Conservation (phyloP, 2,329 filamentous ascomycete genomes). For the Penicillium nordicum region DNA sequence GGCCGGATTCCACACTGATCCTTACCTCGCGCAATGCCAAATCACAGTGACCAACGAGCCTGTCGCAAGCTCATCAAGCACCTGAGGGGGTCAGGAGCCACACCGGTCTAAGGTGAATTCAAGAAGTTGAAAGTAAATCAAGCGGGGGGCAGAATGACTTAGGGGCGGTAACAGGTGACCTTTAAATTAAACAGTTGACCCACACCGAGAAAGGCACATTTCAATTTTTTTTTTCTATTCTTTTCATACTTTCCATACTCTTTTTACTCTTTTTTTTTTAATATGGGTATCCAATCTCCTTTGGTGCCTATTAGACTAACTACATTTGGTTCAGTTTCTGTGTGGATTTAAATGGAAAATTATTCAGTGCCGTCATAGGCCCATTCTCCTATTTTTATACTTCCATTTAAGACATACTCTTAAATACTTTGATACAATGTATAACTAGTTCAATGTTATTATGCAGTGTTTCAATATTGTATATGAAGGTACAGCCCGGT, state of each 20-base stretch:
- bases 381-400: neutral
- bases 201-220: neutral
- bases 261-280: neutral
- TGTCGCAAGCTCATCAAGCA: neutral
- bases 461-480: neutral
- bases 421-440: neutral
- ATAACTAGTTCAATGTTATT: neutral
- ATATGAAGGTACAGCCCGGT: neutral
- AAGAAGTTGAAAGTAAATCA: neutral
- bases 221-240: neutral
- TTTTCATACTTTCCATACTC: neutral
- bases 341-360: neutral
- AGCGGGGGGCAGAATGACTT: constrained; percentile 6
- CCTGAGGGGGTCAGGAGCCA: neutral
- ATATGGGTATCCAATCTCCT: neutral
- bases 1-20: neutral
- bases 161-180: constrained; percentile 10
- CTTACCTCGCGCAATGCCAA: neutral
- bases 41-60: neutral
- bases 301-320: neutral
- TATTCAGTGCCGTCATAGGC: neutral
- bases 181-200: constrained; percentile 6
- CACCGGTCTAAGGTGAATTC: neutral
- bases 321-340: neutral
- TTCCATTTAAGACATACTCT: neutral